Conservation (phyloP, 1,139 yeast species). For the Geotrichum australiense region DNA sequence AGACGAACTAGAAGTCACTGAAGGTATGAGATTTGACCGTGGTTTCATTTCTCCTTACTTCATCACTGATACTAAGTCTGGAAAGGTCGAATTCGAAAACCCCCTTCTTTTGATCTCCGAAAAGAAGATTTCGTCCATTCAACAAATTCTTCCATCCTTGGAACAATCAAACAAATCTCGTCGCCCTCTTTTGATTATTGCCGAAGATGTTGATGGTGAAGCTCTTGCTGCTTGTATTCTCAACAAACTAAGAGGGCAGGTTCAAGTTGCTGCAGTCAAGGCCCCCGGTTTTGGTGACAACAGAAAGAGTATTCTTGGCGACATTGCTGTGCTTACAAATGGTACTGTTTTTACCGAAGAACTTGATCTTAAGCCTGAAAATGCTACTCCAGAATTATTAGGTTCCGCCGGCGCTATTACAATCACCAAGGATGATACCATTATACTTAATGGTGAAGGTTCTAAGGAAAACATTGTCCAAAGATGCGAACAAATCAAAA, state of each 20-base stretch:
- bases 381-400: conserved; percentile 82
- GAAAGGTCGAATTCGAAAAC: conserved; percentile 95
- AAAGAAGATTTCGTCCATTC: conserved; percentile 90
- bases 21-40: conserved; percentile 99
- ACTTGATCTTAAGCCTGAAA: conserved; percentile 94
- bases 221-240: conserved; percentile 98
- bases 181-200: conserved; percentile 90
- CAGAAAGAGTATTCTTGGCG: conserved; percentile 97
- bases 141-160: conserved; percentile 87
- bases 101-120: conserved; percentile 86
- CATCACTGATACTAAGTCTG: conserved; percentile 92
- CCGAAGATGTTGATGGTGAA: conserved; percentile 98
- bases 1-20: conserved; percentile 96
- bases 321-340: conserved; percentile 93
- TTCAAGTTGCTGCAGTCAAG: conserved; percentile 96
- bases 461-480: conserved; percentile 76
- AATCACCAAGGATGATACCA: conserved; percentile 96
- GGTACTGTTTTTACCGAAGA: conserved; percentile 99
- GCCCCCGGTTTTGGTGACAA: conserved; percentile 99
- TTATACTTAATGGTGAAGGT: conserved; percentile 93
- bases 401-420: conserved; percentile 94
- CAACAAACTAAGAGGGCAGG: conserved; percentile 98
- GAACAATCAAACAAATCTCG: conserved; percentile 92
- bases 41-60: conserved; percentile 98
- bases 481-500: conserved; percentile 95